Conservation (phyloP, 805 yeast species). For the Torulaspora franciscae region DNA sequence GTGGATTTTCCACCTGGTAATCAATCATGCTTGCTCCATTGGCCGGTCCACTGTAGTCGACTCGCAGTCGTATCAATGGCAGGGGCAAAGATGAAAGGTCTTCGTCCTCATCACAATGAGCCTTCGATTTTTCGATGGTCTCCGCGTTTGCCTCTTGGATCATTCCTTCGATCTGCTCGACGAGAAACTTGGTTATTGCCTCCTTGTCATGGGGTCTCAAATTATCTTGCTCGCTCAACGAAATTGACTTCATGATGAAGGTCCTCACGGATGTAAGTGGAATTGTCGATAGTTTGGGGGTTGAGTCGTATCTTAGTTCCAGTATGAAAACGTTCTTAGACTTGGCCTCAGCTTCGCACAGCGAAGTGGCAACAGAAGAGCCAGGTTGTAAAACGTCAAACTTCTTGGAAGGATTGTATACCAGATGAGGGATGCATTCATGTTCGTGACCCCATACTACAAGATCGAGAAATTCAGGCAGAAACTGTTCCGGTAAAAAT, state of each 20-base stretch:
- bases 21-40: constrained; percentile 39
- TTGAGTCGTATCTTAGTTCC: constrained; percentile 53
- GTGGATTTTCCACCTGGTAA: constrained; percentile 84
- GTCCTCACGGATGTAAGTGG: constrained; percentile 66
- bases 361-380: constrained; percentile 86
- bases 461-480: constrained; percentile 77
- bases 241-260: constrained; percentile 65
- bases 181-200: constrained; percentile 56
- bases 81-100: constrained; percentile 48
- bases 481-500: constrained; percentile 75
- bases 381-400: constrained; percentile 89
- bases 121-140: constrained; percentile 37
- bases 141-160: constrained; percentile 53
- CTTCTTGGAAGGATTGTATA: constrained; percentile 47
- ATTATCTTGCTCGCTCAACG: constrained; percentile 47
- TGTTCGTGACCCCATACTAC: constrained; percentile 98
- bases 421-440: constrained; percentile 76
- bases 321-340: constrained; percentile 71
- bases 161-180: constrained; percentile 59
- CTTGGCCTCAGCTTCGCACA: constrained; percentile 77
- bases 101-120: constrained; percentile 13
- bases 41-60: constrained; percentile 68
- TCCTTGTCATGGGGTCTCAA: constrained; percentile 59
- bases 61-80: constrained; percentile 76
- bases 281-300: constrained; percentile 46